Percentiles rank a stretch among this genome's conserved stretches.
Conservation (phyloP, 2,329 filamentous ascomycete genomes). For the Beauveria scarabaeidicola region DNA sequence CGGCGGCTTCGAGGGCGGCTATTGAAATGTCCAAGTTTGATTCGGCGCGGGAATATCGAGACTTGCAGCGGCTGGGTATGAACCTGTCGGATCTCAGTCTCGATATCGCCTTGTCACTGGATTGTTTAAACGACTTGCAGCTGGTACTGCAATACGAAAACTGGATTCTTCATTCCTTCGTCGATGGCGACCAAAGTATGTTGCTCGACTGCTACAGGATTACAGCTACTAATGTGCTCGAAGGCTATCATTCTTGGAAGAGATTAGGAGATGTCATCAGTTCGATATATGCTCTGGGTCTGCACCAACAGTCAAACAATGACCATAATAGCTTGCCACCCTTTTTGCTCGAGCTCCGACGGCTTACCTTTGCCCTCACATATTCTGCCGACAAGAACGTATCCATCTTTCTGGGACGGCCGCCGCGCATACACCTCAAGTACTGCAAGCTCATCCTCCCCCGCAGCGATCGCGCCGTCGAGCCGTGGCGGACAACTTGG, state of each 20-base stretch:
- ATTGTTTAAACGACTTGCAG: conserved; percentile 35
- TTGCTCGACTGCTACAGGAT: neutral
- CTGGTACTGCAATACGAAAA: conserved; percentile 37
- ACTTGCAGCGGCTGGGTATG: conserved; percentile 15
- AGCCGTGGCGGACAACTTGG: conserved; percentile 5
- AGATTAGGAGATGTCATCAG: conserved; percentile 36
- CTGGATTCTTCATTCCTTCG: conserved; percentile 34
- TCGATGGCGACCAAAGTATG: conserved; percentile 36
- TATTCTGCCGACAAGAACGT: conserved; percentile 40
- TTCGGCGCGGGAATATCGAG: conserved; percentile 12
- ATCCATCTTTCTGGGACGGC: conserved; percentile 41
- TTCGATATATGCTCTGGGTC: conserved; percentile 37
- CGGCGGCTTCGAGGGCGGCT: conserved; percentile 17
- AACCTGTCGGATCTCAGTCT: conserved; percentile 17
- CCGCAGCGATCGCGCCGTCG: neutral
- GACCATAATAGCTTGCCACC: conserved; percentile 20
- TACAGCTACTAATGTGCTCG: neutral
- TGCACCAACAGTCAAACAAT: conserved; percentile 29
- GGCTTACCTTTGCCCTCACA: conserved; percentile 30
- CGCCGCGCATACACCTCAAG: conserved; percentile 34
- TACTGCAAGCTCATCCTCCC: conserved; percentile 29
- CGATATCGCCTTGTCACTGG: conserved; percentile 19
- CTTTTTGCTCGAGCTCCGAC: conserved; percentile 33
- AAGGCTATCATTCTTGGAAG: conserved; percentile 39
- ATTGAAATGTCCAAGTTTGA: conserved; percentile 14